Percentiles rank a stretch among this genome's conserved stretches.
Conservation (phyloP, 2,329 filamentous ascomycete species). For the Cercospora sojina region DNA sequence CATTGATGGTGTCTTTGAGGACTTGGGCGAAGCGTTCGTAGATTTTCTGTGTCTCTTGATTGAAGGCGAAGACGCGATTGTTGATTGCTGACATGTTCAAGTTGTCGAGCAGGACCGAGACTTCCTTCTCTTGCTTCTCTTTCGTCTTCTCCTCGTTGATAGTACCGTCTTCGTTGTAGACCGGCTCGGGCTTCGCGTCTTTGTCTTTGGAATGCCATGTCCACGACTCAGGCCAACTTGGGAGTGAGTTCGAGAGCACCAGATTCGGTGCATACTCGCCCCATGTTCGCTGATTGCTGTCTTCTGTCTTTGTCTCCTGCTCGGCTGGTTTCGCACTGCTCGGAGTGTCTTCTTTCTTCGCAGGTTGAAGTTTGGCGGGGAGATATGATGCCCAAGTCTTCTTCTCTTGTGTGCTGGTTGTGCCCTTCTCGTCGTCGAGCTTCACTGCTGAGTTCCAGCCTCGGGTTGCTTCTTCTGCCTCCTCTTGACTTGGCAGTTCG, state of each 20-base stretch:
- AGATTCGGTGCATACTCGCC: slow-evolving; percentile 34
- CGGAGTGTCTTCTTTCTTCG: slow-evolving; percentile 10
- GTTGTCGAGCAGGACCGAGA: slow-evolving; percentile 75
- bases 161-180: slow-evolving; percentile 40
- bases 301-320: background rate
- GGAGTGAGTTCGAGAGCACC: slow-evolving; percentile 31
- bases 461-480: slow-evolving; percentile 37
- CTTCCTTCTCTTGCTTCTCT: slow-evolving; percentile 66
- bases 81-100: slow-evolving; percentile 81
- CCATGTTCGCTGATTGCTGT: slow-evolving; percentile 31
- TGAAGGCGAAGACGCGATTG: slow-evolving; percentile 80
- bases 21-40: slow-evolving; percentile 83
- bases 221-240: slow-evolving; percentile 25
- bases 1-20: slow-evolving; percentile 87
- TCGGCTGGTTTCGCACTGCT: slow-evolving; percentile 5
- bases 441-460: slow-evolving; percentile 28
- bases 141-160: slow-evolving; percentile 41
- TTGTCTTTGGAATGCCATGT: slow-evolving; percentile 31
- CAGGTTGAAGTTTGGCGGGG: slow-evolving; percentile 25
- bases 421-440: slow-evolving; percentile 27
- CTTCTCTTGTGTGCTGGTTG: slow-evolving; percentile 36
- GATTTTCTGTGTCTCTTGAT: slow-evolving; percentile 78
- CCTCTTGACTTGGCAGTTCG: slow-evolving; percentile 39
- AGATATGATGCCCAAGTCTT: slow-evolving; percentile 40
- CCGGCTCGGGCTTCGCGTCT: slow-evolving; percentile 37